Evolutionary conservation across 768 basidiomycete species (phyloP), one percentile per base, ranked within the genome.

Genomic region (Russula olivacea): DNA sequence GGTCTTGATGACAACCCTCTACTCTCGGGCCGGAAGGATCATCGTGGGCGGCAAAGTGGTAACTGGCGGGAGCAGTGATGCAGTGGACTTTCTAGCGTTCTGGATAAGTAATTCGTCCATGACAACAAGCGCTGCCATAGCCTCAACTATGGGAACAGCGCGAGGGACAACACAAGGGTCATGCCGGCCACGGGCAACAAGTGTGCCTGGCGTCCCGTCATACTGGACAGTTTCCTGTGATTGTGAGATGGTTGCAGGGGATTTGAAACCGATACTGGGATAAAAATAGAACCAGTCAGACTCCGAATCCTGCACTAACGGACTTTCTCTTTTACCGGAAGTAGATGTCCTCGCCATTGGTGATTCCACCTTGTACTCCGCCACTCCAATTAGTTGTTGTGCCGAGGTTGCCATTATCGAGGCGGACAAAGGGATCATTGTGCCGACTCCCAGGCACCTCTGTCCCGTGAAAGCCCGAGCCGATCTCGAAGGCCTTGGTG

Each of bases 131-230:
- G 89, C 87, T 0, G 96, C 93, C 97, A 99, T 99, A 0, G 92
- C 86, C 77, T 99, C 97, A 49, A 98, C 96, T 69, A 99, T 99
- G 48, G 97, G 94, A 10, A 98, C 93, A 21, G 94, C 94, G 52
- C 94, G 87, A 47, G 96, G 96, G 6, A 99, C 93, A 50, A 99
- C 96, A 72, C 96, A 98, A 19, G 96, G 94, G 72, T 98, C 96
- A 75, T 98, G 96, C 58, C 97, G 82, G 14, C 97, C 97, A 36
- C 93, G 83, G 41, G 97, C 90, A 14, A 93, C 93, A 58, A 99
- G 82, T 43, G 81, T 82, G 28, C 97, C 97, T 1, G 84, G 78
- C 11, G 91, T 90, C 32, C 97, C 97, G 71, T 97, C 87, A 74
- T 99, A 99, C 74, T 91, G 88, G 12, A 89, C 93, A 28, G 97